A percentile compares a stretch with the other conserved stretches of the same genome.
Conservation (phyloP, 2,329 filamentous ascomycete species). For the Pseudopithomyces chartarum region DNA sequence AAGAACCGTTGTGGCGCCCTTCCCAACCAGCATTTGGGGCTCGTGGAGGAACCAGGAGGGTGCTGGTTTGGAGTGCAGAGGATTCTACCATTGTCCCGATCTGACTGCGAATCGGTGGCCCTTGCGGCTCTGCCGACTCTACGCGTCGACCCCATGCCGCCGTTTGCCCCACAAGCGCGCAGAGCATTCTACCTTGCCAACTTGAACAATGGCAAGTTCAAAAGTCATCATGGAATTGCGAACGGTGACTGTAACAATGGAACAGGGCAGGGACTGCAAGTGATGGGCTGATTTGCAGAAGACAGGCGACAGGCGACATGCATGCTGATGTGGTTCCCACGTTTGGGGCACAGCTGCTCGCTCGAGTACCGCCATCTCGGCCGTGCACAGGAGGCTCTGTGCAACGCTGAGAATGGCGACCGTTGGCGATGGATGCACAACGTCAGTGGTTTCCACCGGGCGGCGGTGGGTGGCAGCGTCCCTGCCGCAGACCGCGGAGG, state of each 20-base stretch:
- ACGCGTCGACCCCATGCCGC: background rate
- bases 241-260: no score
- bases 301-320: background rate
- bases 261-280: background rate
- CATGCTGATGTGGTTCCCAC: background rate
- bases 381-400: slow-evolving; percentile 3
- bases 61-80: slow-evolving; percentile 1
- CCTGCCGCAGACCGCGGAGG: background rate
- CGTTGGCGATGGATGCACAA: no score
- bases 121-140: slow-evolving; percentile 1
- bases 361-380: background rate
- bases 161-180: background rate
- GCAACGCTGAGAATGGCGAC: no score
- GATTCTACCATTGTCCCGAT: slow-evolving; percentile 5
- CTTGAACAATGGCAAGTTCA: no score
- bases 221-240: background rate
- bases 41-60: background rate
- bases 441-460: no score
- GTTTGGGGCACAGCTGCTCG: background rate
- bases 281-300: slow-evolving; percentile 4
- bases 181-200: background rate
- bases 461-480: background rate
- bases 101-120: background rate
- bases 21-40: background rate
- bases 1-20: slow-evolving; percentile 2